These are phyloP conservation scores for Dalbergia cultrata DNA, from an alignment of 306 rosid genomes.

Conservation along the genomic window DNA sequence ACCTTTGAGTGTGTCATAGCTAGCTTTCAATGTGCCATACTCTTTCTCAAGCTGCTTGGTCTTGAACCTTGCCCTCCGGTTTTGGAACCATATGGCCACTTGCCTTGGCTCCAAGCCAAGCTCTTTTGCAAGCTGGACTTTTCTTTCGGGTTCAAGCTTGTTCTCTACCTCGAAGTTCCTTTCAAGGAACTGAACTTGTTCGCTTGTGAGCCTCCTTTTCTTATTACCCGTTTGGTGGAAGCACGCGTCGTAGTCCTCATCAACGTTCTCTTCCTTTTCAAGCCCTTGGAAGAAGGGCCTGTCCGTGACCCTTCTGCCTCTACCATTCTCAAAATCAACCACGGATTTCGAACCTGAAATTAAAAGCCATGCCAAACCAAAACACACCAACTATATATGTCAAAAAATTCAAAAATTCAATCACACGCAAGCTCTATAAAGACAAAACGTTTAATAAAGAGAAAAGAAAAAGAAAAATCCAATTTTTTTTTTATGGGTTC, in stretches of 20 bases:
- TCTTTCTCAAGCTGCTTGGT: conserved; percentile 84
- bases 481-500: not conserved
- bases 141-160: conserved; percentile 95
- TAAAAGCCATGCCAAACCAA: not conserved
- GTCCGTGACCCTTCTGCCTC: conserved; percentile 52
- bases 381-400: not conserved
- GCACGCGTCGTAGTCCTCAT: conserved; percentile 66
- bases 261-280: conserved; percentile 65
- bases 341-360: conserved; percentile 71
- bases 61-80: conserved; percentile 83
- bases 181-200: conserved; percentile 85
- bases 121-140: conserved; percentile 79
- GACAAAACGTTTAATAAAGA: not conserved
- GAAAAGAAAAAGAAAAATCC: too few relatives aligned
- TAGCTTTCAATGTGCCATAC: conserved; percentile 70
- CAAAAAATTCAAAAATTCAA: conserved; percentile 20
- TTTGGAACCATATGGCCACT: conserved; percentile 97
- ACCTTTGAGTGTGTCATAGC: conserved; percentile 65
- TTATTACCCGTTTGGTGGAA: conserved; percentile 69
- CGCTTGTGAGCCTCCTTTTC: conserved; percentile 78
- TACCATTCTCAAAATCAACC: conserved; percentile 65
- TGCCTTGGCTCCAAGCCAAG: conserved; percentile 91
- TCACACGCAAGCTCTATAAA: not conserved
- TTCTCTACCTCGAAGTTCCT: conserved; percentile 75
- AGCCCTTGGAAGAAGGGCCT: conserved; percentile 59